Base-by-base conservation (phyloP, 257 asterid species). In the Galeopsis tetrahit region DNA sequence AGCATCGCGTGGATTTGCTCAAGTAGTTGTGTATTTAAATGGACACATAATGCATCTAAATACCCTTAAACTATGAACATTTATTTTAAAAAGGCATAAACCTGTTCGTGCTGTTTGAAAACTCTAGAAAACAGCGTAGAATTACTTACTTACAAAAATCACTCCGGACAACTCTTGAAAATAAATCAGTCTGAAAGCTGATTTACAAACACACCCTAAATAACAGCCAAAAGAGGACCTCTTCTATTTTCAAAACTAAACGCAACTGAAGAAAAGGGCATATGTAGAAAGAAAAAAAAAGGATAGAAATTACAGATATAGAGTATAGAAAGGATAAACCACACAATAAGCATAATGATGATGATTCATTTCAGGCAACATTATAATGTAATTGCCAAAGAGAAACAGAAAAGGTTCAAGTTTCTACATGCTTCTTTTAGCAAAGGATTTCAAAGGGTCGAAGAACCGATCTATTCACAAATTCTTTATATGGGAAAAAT, bases 391-490 rank as follows among this genome's bases (percentile, higher is more conserved):
- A 1, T 39, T 39, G 2, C 51, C n/a, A 44, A 44, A 10, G 4
- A 42, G 48, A 13, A 46, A 36, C 38, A n/a, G 71, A 51, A 59
- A 35, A 43, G 17, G 28, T 62, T 55, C 59, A 71, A 38, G 62
- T 63, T 38, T 31, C 56, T 68, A 59, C 52, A 31, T 43, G 38
- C 70, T 48, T 40, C 39, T 58, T 49, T 58, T 58, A 49, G 62
- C 3, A 35, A 61, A 66, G 38, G 59, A 33, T 31, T 48, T 72
- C 72, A 70, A 32, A 10, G 68, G 67, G 72, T 31, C 60, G 36
- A 48, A 40, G 40, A 75, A 74, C 77, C 61, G 71, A 70, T 81
- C 76, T 86, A 69, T 81, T 81, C 87, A 84, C 63, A 71, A 42
- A 33, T 74, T 77, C 69, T 74, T 66, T 77, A 49, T 70, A 77